Base-by-base conservation (phyloP, 768 basidiomycete species). In the Leccinum subtestaceum region DNA sequence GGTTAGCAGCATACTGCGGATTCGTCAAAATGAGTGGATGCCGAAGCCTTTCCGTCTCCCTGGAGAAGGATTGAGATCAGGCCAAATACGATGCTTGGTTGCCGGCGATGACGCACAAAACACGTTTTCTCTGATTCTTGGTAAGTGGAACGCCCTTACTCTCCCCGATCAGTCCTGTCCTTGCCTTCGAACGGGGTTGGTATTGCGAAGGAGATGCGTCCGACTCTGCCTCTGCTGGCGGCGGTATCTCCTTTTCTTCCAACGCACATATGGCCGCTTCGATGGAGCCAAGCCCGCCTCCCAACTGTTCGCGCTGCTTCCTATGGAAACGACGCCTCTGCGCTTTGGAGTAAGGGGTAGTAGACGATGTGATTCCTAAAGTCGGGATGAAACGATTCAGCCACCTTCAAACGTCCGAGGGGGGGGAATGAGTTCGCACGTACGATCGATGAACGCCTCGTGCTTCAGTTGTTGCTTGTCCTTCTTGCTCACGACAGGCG, bases 261-360 rank as follows among this genome's bases (percentile, higher is more conserved):
- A 90, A 70, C 19, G 80, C 77, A 29, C 79, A 76, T 60, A 90
- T 77, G n/a, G 79, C 86, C 7, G 72, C 72, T 59, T 82, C 77
- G 46, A 86, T 79, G 29, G 81, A 80, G 36, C 75, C 71, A 55
- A 85, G 69, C 10, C 81, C 80, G 53, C 79, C 78, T 1, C 76
- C 81, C 21, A 85, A 63, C 64, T 86, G 80, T 66, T 86, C 85
- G 56, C 80, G 85, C 52, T 81, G 84, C 67, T 84, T 89, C 64
- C 84, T 84, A 67, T 89, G 91, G 67, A 87, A 65, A 31, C 90
- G 84, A 23, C 89, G 82, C 47, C 74, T 76, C 67, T 91, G 90
- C 19, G 84, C 87, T 71, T 86, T 91, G 0, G 90, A 91, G 67
- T 88, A 85, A 19, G 84, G 84, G 1, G 78, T 73, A 40, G 72